These are phyloP conservation scores for Nothophytophthora sp. DNA, from an alignment of 352 stramenopile genomes.

Conservation along the genomic window DNA sequence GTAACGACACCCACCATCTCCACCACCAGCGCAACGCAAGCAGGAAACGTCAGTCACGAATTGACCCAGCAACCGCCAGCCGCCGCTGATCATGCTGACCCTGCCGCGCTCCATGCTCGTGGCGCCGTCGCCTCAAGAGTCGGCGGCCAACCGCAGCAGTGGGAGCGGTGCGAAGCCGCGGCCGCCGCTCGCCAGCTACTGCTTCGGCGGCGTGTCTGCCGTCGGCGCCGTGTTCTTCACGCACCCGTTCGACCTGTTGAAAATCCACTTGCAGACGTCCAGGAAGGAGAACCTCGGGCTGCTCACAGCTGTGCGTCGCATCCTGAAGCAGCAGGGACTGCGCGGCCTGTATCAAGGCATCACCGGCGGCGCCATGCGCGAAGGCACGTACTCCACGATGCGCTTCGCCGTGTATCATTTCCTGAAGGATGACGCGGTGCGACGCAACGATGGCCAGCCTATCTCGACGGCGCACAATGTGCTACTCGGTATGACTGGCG, in stretches of 20 bases:
- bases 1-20: conserved; percentile 7
- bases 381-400: conserved; percentile 86
- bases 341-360: conserved; percentile 81
- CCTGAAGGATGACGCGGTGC: conserved; percentile 78
- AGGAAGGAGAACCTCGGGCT: conserved; percentile 73
- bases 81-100: too few relatives aligned
- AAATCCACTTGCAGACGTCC: conserved; percentile 82
- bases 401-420: conserved; percentile 85
- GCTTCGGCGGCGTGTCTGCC: conserved; percentile 75
- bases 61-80: too few relatives aligned
- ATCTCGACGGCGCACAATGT: conserved; percentile 78
- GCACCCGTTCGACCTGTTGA: conserved; percentile 83
- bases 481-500: conserved; percentile 64
- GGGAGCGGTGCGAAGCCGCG: too few relatives aligned
- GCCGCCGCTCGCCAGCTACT: conserved; percentile 66
- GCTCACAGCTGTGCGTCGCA: conserved; percentile 44
- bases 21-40: conserved; percentile 1
- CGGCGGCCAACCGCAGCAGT: too few relatives aligned
- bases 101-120: too few relatives aligned
- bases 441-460: conserved; percentile 56
- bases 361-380: conserved; percentile 72
- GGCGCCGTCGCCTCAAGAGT: too few relatives aligned
- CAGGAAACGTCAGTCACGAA: too few relatives aligned
- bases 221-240: conserved; percentile 87
- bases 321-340: conserved; percentile 67